Conservation (phyloP, 192 early-diverging fungal genomes). For the Rhizophagus clarus region DNA sequence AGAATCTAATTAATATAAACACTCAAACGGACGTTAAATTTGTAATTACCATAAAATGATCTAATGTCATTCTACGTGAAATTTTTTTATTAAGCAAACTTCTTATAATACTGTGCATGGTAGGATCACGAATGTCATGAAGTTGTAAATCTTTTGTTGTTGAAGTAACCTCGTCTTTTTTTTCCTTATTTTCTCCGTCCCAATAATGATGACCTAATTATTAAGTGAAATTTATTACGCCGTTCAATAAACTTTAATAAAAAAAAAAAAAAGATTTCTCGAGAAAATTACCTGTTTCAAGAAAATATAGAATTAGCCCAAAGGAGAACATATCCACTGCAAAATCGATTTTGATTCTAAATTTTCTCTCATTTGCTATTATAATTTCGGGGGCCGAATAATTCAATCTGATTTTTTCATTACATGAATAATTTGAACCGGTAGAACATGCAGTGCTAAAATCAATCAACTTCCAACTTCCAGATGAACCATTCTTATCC, state of each 20-base stretch:
- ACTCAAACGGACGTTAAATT: too few relatives aligned
- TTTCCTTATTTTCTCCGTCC: not conserved
- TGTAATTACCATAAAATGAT: not conserved
- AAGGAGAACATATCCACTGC: slow-evolving; percentile 14
- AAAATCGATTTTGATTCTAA: not conserved
- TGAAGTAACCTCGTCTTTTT: not conserved
- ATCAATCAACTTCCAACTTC: not conserved
- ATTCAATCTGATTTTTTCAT: not conserved
- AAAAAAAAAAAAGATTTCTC: too few relatives aligned
- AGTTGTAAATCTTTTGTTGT: not conserved
- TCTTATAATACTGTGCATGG: too few relatives aligned
- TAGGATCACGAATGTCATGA: not conserved
- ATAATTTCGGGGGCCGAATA: not conserved
- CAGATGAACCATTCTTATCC: not conserved
- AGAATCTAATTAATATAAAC: too few relatives aligned
- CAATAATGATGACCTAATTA: not conserved
- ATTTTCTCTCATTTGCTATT: not conserved
- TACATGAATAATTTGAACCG: not conserved
- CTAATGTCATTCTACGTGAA: not conserved
- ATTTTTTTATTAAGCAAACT: not conserved
- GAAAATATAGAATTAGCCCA: not conserved
- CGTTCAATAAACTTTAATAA: not conserved
- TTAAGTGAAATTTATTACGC: not conserved
- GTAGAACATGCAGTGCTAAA: not conserved
- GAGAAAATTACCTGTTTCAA: not conserved